phyloP scores from a whole-genome alignment of 164 flowering plant species.

The Annona squamosa region DNA sequence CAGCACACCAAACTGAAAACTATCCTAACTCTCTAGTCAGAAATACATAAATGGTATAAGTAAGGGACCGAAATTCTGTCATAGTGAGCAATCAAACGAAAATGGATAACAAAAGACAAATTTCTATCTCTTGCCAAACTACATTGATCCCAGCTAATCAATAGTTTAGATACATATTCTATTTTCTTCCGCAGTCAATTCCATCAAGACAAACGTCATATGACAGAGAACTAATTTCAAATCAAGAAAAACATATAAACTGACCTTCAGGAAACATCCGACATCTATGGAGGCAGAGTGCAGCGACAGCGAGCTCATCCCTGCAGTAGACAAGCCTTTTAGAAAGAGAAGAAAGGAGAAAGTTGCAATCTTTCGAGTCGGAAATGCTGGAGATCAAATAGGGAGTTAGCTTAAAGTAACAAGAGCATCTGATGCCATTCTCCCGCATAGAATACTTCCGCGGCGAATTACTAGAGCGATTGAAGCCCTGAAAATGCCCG shows the following conservation, averaged over 20 bases:
- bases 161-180: background rate
- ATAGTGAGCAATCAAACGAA: background rate
- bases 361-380: background rate
- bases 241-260: background rate
- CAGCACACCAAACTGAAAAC: background rate
- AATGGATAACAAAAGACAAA: background rate
- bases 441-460: background rate
- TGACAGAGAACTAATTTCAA: background rate
- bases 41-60: background rate
- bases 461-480: background rate
- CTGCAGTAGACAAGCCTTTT: background rate
- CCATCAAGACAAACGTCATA: background rate
- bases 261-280: constrained; percentile 32
- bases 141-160: background rate
- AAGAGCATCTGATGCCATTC: background rate
- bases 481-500: constrained; percentile 1
- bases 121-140: background rate
- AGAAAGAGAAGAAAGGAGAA: background rate
- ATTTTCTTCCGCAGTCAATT: too few species aligned
- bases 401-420: background rate
- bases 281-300: constrained; percentile 22
- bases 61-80: background rate
- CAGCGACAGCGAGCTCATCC: constrained; percentile 33
- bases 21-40: background rate
- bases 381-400: background rate